phyloP scores from a whole-genome alignment of 768 basidiomycete species.

The Candolleomyces aberdarensis region DNA sequence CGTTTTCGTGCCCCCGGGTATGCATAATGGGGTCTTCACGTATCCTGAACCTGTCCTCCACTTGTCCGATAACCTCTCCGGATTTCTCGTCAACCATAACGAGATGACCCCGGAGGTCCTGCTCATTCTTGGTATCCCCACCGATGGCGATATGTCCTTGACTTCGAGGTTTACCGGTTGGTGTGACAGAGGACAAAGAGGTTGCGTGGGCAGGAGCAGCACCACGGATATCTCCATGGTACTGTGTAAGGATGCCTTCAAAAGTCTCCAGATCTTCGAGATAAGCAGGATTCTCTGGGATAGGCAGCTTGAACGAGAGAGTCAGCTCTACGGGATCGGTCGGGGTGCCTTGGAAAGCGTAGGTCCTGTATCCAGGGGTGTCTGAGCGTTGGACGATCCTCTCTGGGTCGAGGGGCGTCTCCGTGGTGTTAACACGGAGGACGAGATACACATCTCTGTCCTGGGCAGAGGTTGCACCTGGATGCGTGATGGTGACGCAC shows the following conservation, averaged over 20 bases:
- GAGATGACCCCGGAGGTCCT: constrained; percentile 53
- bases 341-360: constrained; percentile 41
- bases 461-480: constrained; percentile 23
- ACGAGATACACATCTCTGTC: constrained; percentile 67
- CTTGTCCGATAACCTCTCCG: constrained; percentile 68
- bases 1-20: constrained; percentile 47
- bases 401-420: constrained; percentile 60
- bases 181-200: constrained; percentile 8
- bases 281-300: constrained; percentile 27
- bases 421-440: constrained; percentile 50
- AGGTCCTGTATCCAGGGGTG: constrained; percentile 34
- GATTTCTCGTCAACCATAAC: constrained; percentile 71
- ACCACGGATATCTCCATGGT: constrained; percentile 44
- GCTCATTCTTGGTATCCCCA: constrained; percentile 19
- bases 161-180: constrained; percentile 5
- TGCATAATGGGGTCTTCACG: constrained; percentile 57
- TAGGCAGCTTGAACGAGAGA: constrained; percentile 31
- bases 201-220: neutral
- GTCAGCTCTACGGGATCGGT: constrained; percentile 34
- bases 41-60: constrained; percentile 55
- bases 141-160: constrained; percentile 13
- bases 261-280: constrained; percentile 60
- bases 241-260: constrained; percentile 65
- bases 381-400: constrained; percentile 41
- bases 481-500: constrained; percentile 53